Percentiles rank a stretch among this genome's conserved stretches.
Evolutionary conservation across 257 asterid genomes (phyloP).

Genomic region (Catharanthus roseus): DNA sequence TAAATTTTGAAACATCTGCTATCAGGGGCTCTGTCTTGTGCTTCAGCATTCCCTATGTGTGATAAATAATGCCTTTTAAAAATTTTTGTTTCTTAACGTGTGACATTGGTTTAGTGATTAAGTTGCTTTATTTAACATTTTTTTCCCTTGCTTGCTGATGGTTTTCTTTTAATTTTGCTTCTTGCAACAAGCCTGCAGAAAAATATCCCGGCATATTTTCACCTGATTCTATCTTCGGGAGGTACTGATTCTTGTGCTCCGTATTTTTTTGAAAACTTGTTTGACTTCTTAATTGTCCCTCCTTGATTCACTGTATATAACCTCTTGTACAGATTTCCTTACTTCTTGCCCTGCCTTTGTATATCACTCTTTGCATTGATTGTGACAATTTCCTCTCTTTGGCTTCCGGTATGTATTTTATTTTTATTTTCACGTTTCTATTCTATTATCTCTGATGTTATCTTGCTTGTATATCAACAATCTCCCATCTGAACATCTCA

Average conservation of each 20-base stretch:
- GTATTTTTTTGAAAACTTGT: neutral
- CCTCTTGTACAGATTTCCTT: conserved; percentile 62
- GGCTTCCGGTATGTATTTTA: conserved; percentile 66
- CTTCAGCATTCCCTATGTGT: neutral
- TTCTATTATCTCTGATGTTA: neutral
- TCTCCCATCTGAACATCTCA: neutral
- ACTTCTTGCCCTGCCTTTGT: conserved; percentile 70
- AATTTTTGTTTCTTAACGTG: neutral
- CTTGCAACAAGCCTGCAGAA: conserved; percentile 63
- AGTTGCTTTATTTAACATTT: neutral
- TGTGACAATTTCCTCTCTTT: conserved; percentile 42
- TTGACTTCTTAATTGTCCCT: neutral
- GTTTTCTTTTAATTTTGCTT: neutral
- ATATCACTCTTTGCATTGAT: conserved; percentile 60
- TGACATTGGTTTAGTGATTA: neutral
- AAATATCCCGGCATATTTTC: conserved; percentile 68
- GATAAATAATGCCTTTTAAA: neutral
- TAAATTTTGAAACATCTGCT: neutral
- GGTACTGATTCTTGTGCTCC: conserved; percentile 30
- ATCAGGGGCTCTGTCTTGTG: neutral
- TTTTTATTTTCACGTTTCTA: neutral
- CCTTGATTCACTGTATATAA: neutral
- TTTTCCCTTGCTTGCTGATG: neutral
- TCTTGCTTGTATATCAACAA: neutral
- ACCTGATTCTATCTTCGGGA: conserved; percentile 57